Percentiles rank a stretch among this genome's conserved stretches.
These are phyloP conservation scores for Trichoderma sp. DNA, from an alignment of 2,329 filamentous ascomycete genomes.

Conservation along the genomic window DNA sequence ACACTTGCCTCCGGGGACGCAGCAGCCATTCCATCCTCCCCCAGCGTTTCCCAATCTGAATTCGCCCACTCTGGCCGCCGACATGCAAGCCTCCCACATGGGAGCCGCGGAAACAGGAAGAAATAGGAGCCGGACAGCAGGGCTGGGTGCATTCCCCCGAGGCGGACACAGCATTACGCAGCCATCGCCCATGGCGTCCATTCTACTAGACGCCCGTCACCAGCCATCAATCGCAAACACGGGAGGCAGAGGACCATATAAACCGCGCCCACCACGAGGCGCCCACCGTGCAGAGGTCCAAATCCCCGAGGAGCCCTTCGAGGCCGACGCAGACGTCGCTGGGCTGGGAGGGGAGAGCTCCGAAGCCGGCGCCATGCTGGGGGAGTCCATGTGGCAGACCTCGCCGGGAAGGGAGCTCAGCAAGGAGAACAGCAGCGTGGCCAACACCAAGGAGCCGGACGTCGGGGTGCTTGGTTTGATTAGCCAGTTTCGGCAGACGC, in stretches of 20 bases:
- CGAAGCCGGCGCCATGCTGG: conserved; percentile 49
- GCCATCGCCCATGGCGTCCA: conserved; percentile 66
- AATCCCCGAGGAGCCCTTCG: conserved; percentile 55
- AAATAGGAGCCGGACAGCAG: conserved; percentile 40
- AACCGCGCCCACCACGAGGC: conserved; percentile 43
- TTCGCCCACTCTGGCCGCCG: conserved; percentile 56
- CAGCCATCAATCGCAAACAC: conserved; percentile 56
- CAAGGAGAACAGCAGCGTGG: conserved; percentile 52
- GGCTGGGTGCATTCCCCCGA: conserved; percentile 26
- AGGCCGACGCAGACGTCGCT: conserved; percentile 43
- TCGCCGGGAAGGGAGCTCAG: conserved; percentile 50
- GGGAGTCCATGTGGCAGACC: conserved; percentile 59
- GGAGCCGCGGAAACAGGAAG: conserved; percentile 45
- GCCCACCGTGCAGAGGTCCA: conserved; percentile 46
- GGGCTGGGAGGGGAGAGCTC: conserved; percentile 56
- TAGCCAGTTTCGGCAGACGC: conserved; percentile 57
- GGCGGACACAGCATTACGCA: conserved; percentile 43
- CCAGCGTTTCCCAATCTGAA: conserved; percentile 70
- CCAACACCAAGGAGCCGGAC: conserved; percentile 45
- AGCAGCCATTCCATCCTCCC: conserved; percentile 65
- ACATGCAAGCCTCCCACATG: conserved; percentile 50
- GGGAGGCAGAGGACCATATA: conserved; percentile 45
- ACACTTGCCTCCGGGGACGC: conserved; percentile 53
- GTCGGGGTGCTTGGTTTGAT: conserved; percentile 56
- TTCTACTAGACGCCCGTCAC: conserved; percentile 72